Conservation (phyloP, 2,329 filamentous ascomycete species). For the Lasiodiplodia hormozganensis region DNA sequence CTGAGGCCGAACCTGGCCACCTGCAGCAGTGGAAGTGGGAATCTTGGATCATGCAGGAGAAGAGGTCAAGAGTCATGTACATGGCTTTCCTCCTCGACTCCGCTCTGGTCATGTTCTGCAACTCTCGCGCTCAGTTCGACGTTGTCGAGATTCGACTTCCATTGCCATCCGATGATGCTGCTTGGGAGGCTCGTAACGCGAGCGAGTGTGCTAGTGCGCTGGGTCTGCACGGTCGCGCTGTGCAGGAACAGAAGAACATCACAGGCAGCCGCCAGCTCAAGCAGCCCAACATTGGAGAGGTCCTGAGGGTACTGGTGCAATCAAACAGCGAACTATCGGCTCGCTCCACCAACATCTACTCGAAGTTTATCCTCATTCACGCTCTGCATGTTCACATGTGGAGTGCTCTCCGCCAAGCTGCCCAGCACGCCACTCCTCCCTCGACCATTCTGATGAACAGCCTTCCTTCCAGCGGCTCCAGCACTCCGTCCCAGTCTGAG, state of each 20-base stretch:
- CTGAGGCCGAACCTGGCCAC: slow-evolving; percentile 34
- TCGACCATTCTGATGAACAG: slow-evolving; percentile 28
- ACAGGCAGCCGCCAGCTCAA: slow-evolving; percentile 68
- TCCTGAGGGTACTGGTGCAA: slow-evolving; percentile 67
- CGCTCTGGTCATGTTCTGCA: slow-evolving; percentile 75
- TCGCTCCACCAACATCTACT: slow-evolving; percentile 72
- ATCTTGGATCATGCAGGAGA: slow-evolving; percentile 74
- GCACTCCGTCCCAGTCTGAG: slow-evolving; percentile 65
- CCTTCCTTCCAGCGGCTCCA: slow-evolving; percentile 53
- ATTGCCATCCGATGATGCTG: slow-evolving; percentile 75
- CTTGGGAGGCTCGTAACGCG: slow-evolving; percentile 70
- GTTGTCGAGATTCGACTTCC: slow-evolving; percentile 69
- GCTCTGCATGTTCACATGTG: slow-evolving; percentile 70
- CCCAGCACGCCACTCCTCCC: slow-evolving; percentile 34
- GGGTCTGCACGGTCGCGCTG: slow-evolving; percentile 65
- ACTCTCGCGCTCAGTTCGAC: slow-evolving; percentile 68
- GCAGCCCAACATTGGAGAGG: slow-evolving; percentile 69
- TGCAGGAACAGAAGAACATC: slow-evolving; percentile 63
- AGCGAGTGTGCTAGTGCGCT: slow-evolving; percentile 70
- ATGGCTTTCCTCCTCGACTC: slow-evolving; percentile 70
- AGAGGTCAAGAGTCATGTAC: slow-evolving; percentile 69
- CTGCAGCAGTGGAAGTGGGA: slow-evolving; percentile 67
- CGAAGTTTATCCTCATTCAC: slow-evolving; percentile 77
- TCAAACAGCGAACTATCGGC: slow-evolving; percentile 65
- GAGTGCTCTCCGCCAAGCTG: slow-evolving; percentile 55